Conservation (phyloP, 352 stramenopile genomes). For the Saprolegnia parasitica region DNA sequence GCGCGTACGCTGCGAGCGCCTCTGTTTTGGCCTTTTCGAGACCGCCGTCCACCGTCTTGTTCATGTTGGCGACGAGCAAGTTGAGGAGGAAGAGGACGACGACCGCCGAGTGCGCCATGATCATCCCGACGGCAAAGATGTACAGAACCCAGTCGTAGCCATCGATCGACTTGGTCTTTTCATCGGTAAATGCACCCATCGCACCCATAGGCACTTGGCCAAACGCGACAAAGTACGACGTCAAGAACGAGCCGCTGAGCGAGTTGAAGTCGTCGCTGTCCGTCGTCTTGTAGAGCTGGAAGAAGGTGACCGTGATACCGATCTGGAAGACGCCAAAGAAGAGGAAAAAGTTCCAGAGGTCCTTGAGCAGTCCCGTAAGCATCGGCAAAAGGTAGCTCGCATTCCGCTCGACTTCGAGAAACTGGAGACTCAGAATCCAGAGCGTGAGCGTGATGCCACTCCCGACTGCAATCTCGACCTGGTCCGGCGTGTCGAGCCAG, state of each 20-base stretch:
- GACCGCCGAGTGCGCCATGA: conserved; percentile 8
- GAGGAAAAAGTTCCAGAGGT: conserved; percentile 17
- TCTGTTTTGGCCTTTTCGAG: conserved; percentile 5
- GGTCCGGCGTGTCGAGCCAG: background rate
- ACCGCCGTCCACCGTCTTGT: conserved; percentile 15
- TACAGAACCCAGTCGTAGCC: conserved; percentile 1
- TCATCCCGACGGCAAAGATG: background rate
- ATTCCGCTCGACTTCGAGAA: background rate
- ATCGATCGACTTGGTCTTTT: background rate
- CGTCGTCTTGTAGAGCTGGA: background rate
- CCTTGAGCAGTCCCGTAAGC: background rate
- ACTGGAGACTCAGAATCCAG: conserved; percentile 6
- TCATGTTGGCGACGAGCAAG: conserved; percentile 16
- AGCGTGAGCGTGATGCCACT: background rate
- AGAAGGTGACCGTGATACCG: conserved; percentile 11
- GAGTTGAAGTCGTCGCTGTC: background rate
- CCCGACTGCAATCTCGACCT: background rate
- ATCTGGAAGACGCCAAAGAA: conserved; percentile 22
- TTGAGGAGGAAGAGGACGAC: conserved; percentile 15
- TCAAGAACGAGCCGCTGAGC: background rate
- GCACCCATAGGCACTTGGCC: conserved; percentile 3
- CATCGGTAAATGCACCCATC: background rate
- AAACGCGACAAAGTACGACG: conserved; percentile 19
- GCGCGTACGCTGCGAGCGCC: background rate
- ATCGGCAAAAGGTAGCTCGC: conserved; percentile 6